Conservation (phyloP, 1,139 yeast species). For the Nakaseomyces delphensis region DNA sequence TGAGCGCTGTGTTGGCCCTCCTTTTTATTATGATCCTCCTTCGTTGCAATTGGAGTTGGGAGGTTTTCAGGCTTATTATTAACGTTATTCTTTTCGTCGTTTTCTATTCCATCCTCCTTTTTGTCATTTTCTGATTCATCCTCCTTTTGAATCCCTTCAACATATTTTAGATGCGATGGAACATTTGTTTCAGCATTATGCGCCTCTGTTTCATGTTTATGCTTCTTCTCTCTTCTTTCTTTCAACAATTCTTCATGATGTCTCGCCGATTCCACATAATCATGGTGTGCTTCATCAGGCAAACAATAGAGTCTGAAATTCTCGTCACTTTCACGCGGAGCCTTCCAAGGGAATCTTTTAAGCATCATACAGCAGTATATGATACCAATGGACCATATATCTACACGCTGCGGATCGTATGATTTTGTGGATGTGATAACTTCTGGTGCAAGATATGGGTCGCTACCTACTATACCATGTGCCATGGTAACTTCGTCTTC, state of each 20-base stretch:
- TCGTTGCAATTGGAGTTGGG: neutral
- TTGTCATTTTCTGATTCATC: neutral
- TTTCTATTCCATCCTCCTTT: neutral
- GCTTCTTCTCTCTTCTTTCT: constrained; percentile 22
- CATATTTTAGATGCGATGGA: constrained; percentile 1
- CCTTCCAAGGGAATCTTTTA: constrained; percentile 95
- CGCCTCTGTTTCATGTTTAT: neutral
- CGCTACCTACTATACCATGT: constrained; percentile 94
- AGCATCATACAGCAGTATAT: constrained; percentile 94
- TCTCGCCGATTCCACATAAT: constrained; percentile 40
- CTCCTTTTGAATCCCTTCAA: neutral
- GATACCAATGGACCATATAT: constrained; percentile 91
- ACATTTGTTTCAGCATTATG: neutral
- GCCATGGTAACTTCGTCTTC: constrained; percentile 71
- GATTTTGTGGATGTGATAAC: constrained; percentile 58
- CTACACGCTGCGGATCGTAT: constrained; percentile 90
- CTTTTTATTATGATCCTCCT: neutral
- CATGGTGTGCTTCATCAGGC: constrained; percentile 38
- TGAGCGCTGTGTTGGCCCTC: neutral
- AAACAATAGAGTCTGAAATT: constrained; percentile 57
- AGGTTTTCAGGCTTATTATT: neutral
- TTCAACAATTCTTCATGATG: constrained; percentile 39
- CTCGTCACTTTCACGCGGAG: constrained; percentile 78
- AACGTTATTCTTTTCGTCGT: neutral
- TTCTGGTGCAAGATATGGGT: constrained; percentile 96